phyloP scores from a whole-genome alignment of 495 filamentous ascomycete species.

The Trichoderma virens region DNA sequence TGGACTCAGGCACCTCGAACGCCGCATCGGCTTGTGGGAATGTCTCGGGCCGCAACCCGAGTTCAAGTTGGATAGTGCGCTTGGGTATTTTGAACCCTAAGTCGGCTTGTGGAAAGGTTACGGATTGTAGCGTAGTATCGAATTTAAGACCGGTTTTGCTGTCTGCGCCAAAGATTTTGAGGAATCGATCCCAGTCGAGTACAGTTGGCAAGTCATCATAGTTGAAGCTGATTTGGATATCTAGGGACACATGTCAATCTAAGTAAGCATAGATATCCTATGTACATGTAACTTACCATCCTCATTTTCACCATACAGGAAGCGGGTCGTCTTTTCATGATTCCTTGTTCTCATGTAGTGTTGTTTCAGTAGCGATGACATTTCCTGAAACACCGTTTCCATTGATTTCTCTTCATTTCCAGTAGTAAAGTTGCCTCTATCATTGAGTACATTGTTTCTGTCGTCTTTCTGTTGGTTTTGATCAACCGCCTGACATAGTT shows the following conservation, averaged over 20 bases:
- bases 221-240: background rate
- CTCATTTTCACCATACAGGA: background rate
- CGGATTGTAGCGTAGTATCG: background rate
- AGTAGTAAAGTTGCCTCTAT: background rate
- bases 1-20: no score
- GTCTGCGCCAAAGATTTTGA: background rate
- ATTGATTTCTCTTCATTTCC: background rate
- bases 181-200: background rate
- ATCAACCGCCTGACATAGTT: no score
- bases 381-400: background rate
- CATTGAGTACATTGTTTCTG: background rate
- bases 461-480: background rate
- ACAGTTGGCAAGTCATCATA: background rate
- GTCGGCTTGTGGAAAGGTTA: background rate
- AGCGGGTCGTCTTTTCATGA: background rate
- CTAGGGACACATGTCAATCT: background rate
- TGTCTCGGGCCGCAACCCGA: no score
- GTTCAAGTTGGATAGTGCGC: no score
- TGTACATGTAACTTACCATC: background rate
- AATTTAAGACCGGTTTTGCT: background rate
- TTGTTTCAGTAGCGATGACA: background rate
- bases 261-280: background rate
- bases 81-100: no score
- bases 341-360: background rate
- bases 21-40: no score